Evolutionary conservation across 129 eudicot genomes (phyloP).

Genomic region (Escallonia herrerae): DNA sequence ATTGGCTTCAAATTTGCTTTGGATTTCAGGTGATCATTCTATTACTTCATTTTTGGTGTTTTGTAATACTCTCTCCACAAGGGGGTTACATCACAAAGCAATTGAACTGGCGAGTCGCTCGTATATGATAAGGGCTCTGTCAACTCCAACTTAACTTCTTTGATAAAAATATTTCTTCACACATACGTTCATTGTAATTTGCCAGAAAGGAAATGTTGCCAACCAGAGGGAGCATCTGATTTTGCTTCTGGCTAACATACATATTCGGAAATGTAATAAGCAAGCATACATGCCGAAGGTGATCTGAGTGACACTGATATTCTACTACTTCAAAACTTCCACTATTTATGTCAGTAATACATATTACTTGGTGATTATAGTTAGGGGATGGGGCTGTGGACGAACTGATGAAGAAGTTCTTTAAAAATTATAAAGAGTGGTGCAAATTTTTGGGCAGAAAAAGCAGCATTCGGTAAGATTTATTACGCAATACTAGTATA

Average conservation of each 20-base stretch:
- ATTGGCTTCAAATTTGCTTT: no score
- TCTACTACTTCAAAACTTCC: background rate
- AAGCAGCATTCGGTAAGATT: conserved; percentile 87
- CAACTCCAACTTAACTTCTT: background rate
- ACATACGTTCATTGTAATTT: conserved; percentile 12
- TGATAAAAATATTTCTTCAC: background rate
- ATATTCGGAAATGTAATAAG: conserved; percentile 89
- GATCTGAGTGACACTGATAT: background rate
- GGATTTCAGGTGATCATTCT: no score
- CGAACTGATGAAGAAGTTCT: conserved; percentile 97
- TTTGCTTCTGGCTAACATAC: conserved; percentile 94
- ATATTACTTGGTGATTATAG: conserved; percentile 28
- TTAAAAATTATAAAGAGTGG: conserved; percentile 95
- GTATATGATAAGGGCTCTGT: background rate
- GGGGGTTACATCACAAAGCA: background rate
- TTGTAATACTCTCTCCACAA: background rate
- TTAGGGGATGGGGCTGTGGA: conserved; percentile 95
- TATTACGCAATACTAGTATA: background rate
- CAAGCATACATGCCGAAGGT: conserved; percentile 53
- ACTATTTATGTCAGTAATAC: background rate
- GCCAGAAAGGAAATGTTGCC: conserved; percentile 89
- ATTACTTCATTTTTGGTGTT: conserved; percentile 4
- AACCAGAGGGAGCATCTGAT: conserved; percentile 97
- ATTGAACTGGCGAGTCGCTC: background rate
- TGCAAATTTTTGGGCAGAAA: conserved; percentile 97